Evolutionary conservation across 441 rosid genomes (phyloP).

Genomic region (Pelargonium citronellum): DNA sequence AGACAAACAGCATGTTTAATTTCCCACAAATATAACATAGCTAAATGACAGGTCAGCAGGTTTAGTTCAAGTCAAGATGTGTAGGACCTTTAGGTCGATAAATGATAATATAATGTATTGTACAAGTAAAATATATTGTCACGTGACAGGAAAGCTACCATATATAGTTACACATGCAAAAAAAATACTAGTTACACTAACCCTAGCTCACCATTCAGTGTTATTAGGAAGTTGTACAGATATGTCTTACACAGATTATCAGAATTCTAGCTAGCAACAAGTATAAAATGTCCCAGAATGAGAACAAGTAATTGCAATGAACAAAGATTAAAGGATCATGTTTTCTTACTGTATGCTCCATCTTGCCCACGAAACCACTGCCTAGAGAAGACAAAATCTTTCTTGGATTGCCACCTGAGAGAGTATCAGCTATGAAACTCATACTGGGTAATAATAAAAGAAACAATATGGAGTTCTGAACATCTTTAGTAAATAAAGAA

Average conservation of each 20-base stretch:
- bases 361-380: slow-evolving; percentile 98
- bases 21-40: slow-evolving; percentile 11
- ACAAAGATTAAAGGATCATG: slow-evolving; percentile 16
- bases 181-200: not conserved
- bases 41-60: not conserved
- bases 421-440: slow-evolving; percentile 26
- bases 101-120: not conserved
- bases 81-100: not conserved
- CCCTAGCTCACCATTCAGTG: not conserved
- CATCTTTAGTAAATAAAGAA: not conserved
- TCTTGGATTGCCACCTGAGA: slow-evolving; percentile 85
- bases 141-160: not conserved
- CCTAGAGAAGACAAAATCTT: slow-evolving; percentile 93
- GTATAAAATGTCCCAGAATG: not conserved
- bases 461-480: slow-evolving; percentile 12
- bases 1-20: slow-evolving; percentile 19
- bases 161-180: not conserved
- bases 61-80: not conserved
- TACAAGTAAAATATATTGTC: not conserved
- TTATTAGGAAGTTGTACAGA: not conserved
- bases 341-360: slow-evolving; percentile 88
- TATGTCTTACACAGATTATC: not conserved
- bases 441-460: slow-evolving; percentile 9
- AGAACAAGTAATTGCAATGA: slow-evolving; percentile 11
- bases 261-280: slow-evolving; percentile 3